Evolutionary conservation across 1,284 basidiomycete species (phyloP).

Genomic region (Flammula alnicola): DNA sequence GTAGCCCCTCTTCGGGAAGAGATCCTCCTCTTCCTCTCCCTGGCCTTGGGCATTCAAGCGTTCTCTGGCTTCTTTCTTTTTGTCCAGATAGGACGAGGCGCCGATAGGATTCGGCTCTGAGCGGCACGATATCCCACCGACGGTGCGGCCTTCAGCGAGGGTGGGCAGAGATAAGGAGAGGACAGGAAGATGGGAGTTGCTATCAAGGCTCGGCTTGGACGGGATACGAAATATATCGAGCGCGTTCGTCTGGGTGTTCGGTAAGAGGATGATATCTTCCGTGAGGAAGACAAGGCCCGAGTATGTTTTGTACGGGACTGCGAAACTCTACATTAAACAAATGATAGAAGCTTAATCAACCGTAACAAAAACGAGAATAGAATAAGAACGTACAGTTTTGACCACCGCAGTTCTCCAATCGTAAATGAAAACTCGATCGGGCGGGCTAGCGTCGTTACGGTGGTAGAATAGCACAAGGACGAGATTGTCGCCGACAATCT

Average conservation of each 20-base stretch:
- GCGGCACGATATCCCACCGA: conserved; percentile 42
- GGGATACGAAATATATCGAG: conserved; percentile 49
- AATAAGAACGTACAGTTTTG: conserved; percentile 42
- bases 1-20: conserved; percentile 30
- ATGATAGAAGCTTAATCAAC: background rate
- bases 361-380: background rate
- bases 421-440: conserved; percentile 42
- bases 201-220: conserved; percentile 3
- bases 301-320: conserved; percentile 36
- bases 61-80: conserved; percentile 7
- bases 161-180: conserved; percentile 38
- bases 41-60: background rate
- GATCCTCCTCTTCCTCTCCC: background rate
- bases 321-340: conserved; percentile 25
- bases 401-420: conserved; percentile 46
- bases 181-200: background rate
- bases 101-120: conserved; percentile 47
- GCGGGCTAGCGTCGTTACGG: conserved; percentile 22
- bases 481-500: conserved; percentile 54
- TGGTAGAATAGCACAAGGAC: conserved; percentile 44
- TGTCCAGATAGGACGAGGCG: conserved; percentile 7
- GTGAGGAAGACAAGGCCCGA: conserved; percentile 46
- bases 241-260: conserved; percentile 38
- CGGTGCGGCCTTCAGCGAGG: conserved; percentile 26
- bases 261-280: conserved; percentile 43